phyloP scores from a whole-genome alignment of 2,329 filamentous ascomycete genomes.

The Cordyceps fumosorosea region DNA sequence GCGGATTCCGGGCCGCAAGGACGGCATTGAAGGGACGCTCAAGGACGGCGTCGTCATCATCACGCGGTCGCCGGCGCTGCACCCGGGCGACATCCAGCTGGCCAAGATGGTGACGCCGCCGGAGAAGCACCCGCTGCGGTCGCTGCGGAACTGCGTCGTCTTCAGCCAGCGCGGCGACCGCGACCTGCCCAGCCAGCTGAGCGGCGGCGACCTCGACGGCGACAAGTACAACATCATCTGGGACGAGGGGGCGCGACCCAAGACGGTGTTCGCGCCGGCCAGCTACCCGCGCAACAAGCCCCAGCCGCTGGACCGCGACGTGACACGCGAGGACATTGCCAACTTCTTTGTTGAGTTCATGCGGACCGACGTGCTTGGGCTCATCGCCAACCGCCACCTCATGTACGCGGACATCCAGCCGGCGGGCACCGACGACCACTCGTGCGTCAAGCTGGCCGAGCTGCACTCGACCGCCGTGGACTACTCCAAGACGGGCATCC shows the following conservation, averaged over 20 bases:
- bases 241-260: constrained; percentile 47
- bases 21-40: constrained; percentile 25
- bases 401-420: constrained; percentile 53
- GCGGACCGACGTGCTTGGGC: constrained; percentile 57
- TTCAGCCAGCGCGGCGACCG: constrained; percentile 66
- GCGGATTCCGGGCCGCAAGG: constrained; percentile 17
- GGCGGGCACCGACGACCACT: constrained; percentile 42
- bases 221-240: constrained; percentile 78
- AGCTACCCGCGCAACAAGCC: constrained; percentile 59
- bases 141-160: constrained; percentile 66
- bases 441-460: constrained; percentile 51
- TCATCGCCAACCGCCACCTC: constrained; percentile 59
- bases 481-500: constrained; percentile 68
- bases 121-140: constrained; percentile 49
- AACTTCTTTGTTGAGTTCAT: constrained; percentile 78
- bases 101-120: constrained; percentile 57
- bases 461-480: constrained; percentile 68
- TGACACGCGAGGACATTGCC: constrained; percentile 61
- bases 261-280: constrained; percentile 47
- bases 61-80: constrained; percentile 73
- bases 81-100: constrained; percentile 73
- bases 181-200: constrained; percentile 71
- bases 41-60: constrained; percentile 48
- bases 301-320: constrained; percentile 51
- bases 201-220: constrained; percentile 78